These are phyloP conservation scores for Neolentinus lepideus DNA, from an alignment of 1,284 basidiomycete species.

Conservation along the genomic window DNA sequence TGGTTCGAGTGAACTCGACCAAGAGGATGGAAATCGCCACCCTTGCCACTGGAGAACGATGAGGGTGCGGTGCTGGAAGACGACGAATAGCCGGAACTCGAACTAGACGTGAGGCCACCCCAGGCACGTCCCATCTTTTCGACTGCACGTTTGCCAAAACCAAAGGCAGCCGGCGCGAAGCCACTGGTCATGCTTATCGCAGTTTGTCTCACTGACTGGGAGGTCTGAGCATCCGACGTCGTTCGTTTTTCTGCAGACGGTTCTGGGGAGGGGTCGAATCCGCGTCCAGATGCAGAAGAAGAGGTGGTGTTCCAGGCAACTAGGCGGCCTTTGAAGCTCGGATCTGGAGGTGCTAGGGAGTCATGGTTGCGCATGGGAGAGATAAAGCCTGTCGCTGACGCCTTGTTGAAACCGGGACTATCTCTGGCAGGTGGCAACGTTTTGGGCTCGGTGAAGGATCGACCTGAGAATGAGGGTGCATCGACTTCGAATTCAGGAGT, in stretches of 20 bases:
- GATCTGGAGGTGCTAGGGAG: slow-evolving; percentile 21
- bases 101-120: slow-evolving; percentile 41
- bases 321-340: slow-evolving; percentile 39
- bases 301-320: slow-evolving; percentile 39
- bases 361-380: slow-evolving; percentile 27
- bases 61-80: slow-evolving; percentile 26
- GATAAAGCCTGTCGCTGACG: slow-evolving; percentile 36
- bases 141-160: slow-evolving; percentile 54
- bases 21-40: no score
- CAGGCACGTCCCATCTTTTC: slow-evolving; percentile 65
- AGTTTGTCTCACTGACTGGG: slow-evolving; percentile 44
- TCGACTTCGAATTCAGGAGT: not conserved
- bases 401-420: slow-evolving; percentile 30
- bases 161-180: slow-evolving; percentile 53
- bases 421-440: slow-evolving; percentile 11
- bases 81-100: slow-evolving; percentile 31
- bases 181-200: slow-evolving; percentile 64
- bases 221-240: slow-evolving; percentile 11
- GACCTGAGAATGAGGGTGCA: not conserved
- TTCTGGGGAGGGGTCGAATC: slow-evolving; percentile 13
- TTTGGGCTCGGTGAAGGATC: not conserved
- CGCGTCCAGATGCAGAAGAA: slow-evolving; percentile 17
- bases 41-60: slow-evolving; percentile 20
- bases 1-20: slow-evolving; percentile 32
- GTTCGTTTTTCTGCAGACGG: slow-evolving; percentile 18